Evolutionary conservation across 129 eudicot species (phyloP).

Genomic region (Lactuca saligna): DNA sequence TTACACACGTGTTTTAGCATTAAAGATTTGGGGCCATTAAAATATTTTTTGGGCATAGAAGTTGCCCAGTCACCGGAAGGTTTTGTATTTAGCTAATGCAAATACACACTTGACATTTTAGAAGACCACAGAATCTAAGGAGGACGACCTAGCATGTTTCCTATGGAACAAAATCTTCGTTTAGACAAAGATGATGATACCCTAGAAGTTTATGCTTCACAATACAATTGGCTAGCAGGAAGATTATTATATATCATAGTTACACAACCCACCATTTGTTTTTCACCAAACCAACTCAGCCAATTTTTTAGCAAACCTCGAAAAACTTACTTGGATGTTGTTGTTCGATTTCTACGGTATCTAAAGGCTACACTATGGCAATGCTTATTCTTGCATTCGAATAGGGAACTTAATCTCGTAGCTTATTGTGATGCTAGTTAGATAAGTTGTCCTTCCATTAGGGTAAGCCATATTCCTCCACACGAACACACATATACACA

Average conservation of each 20-base stretch:
- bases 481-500: too few species aligned
- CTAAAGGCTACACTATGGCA: not conserved
- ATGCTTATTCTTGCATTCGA: not conserved
- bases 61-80: not conserved
- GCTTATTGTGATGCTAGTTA: too few species aligned
- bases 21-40: not conserved
- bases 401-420: too few species aligned
- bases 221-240: not conserved
- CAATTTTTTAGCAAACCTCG: not conserved
- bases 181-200: not conserved
- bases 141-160: not conserved
- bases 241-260: not conserved
- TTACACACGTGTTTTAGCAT: not conserved
- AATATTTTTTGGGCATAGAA: not conserved
- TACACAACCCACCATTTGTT: not conserved
- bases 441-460: too few species aligned
- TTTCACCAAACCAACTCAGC: not conserved
- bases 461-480: too few species aligned
- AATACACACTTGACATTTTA: not conserved
- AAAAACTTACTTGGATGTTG: not conserved
- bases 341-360: not conserved
- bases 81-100: not conserved
- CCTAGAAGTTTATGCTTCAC: not conserved
- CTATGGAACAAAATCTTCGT: not conserved
- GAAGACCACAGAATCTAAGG: not conserved